Percentiles rank a stretch among this genome's conserved stretches.
These are phyloP conservation scores for Hydnum rufescens DNA, from an alignment of 768 basidiomycete genomes.

Conservation along the genomic window DNA sequence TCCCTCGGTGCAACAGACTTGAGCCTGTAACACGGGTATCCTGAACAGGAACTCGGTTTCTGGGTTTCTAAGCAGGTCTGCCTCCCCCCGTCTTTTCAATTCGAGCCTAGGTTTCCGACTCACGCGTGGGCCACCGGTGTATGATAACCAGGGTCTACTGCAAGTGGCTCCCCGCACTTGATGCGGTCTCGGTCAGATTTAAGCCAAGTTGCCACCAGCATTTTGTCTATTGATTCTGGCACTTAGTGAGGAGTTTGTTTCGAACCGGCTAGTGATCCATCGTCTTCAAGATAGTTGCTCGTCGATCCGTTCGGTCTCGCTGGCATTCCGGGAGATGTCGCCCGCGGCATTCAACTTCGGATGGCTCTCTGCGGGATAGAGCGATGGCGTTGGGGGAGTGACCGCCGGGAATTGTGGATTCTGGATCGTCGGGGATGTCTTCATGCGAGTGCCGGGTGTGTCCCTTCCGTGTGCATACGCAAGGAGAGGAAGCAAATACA, in stretches of 20 bases:
- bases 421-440: slow-evolving; percentile 6
- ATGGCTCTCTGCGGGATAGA: slow-evolving; percentile 2
- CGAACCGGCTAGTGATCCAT: neutral
- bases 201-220: slow-evolving; percentile 6
- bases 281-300: slow-evolving; percentile 3
- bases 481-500: neutral
- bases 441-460: too few species aligned
- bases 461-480: too few species aligned
- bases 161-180: slow-evolving; percentile 15
- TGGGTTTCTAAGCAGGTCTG: slow-evolving; percentile 13
- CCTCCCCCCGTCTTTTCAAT: too few species aligned
- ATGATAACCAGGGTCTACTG: too few species aligned
- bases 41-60: slow-evolving; percentile 19
- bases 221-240: slow-evolving; percentile 18
- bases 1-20: slow-evolving; percentile 21
- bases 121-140: too few species aligned
- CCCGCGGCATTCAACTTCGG: slow-evolving; percentile 17
- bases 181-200: slow-evolving; percentile 7
- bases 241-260: slow-evolving; percentile 10
- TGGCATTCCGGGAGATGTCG: slow-evolving; percentile 8
- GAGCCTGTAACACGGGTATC: slow-evolving; percentile 15
- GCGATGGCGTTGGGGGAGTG: slow-evolving; percentile 6
- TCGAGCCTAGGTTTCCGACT: too few species aligned
- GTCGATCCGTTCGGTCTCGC: neutral
- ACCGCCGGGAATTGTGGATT: neutral